Conservation (phyloP, 352 stramenopile genomes). For the Peronospora destructor region DNA sequence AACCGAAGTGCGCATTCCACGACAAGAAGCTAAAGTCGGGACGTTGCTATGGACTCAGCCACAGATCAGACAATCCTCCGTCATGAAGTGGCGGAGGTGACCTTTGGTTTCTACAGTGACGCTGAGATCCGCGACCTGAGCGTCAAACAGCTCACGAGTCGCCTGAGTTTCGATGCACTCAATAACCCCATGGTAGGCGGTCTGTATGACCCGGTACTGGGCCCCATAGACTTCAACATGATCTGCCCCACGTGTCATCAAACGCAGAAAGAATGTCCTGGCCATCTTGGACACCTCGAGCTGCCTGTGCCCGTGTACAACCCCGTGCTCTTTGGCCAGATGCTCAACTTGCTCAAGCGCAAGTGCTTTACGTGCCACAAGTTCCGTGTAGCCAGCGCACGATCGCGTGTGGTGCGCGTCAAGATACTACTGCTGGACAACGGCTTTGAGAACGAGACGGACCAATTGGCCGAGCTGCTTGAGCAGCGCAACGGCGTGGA, state of each 20-base stretch:
- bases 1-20: constrained; percentile 21
- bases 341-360: constrained; percentile 94
- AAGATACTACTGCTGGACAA: constrained; percentile 91
- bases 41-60: constrained; percentile 61
- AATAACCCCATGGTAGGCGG: constrained; percentile 93
- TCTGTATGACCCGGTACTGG: constrained; percentile 95
- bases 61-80: constrained; percentile 88
- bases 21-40: constrained; percentile 4
- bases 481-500: constrained; percentile 85
- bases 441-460: constrained; percentile 78
- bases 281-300: constrained; percentile 98
- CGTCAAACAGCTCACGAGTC: constrained; percentile 95
- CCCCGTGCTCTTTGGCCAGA: constrained; percentile 92
- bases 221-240: constrained; percentile 86
- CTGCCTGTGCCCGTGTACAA: constrained; percentile 98
- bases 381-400: constrained; percentile 78
- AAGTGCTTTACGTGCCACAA: constrained; percentile 99
- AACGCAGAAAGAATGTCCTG: constrained; percentile 92
- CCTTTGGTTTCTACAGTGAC: constrained; percentile 96
- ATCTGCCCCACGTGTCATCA: constrained; percentile 95
- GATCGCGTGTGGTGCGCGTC: constrained; percentile 75
- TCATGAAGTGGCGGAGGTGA: constrained; percentile 87
- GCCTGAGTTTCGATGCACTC: constrained; percentile 91
- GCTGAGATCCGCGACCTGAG: constrained; percentile 94
- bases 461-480: constrained; percentile 65